Base-by-base conservation (phyloP, 495 filamentous ascomycete species). In the Achaetomiella virescens region DNA sequence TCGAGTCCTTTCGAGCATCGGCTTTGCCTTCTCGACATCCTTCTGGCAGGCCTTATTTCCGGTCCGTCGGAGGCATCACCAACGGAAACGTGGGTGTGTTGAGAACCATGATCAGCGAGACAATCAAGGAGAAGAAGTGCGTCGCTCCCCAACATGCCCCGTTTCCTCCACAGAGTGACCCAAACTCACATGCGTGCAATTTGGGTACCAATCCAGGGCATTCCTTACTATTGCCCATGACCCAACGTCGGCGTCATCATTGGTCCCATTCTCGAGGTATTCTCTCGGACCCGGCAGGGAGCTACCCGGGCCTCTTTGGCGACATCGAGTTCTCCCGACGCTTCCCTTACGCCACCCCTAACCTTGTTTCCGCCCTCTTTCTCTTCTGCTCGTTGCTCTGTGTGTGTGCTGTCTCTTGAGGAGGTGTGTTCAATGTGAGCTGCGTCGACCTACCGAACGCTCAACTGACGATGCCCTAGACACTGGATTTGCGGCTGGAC, bases 51-150 rank as follows among this genome's bases (percentile, higher is more conserved):
- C 88, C 25, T 71, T 91, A 60, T 69, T 95, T 89, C 71, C 75
- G 89, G 31, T 82, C 75, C 35, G 67, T 91, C 40, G 89, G 87
- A 21, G 89, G 89, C 24, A 81, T 81, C 9, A 80, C 90, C 51
- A 95, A 95, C 66, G 89, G 89, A 0, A 93, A 89, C 40, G 82
- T 91, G 29, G 88, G 87, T 11, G 88, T 91, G 17, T 82, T 90
- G 69, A 77, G 88, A 59, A 91, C 88, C 3, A 89, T 89, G 74
- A 88, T 90, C 63, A 82, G 82, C 48, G 88, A 91, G 71, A 90
- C 83, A 55, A 80, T 91, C 31, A 81, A 78, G 62, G 88, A 90
- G 64, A 70, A 68, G 43, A 71, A 63, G 66, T 70, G 37, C 5
- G 52, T 54, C 6, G 33, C 2, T 2, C n/a, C 20, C 31, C n/a